Evolutionary conservation across 2,329 filamentous ascomycete species (phyloP).

Genomic region (Coleophoma eucalyptorum): DNA sequence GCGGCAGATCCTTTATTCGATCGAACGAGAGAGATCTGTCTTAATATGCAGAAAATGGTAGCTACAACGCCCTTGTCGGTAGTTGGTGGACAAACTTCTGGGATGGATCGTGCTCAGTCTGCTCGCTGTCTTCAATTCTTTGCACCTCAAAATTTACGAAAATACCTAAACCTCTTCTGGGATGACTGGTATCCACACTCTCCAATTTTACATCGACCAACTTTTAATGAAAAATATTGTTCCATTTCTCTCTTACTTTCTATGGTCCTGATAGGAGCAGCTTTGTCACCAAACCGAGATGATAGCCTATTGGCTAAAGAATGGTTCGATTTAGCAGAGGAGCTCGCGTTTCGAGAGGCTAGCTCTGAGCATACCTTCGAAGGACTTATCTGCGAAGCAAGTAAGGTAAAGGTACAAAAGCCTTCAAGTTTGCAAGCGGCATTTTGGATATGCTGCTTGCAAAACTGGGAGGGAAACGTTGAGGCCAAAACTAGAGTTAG

Average conservation of each 20-base stretch:
- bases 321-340: background rate
- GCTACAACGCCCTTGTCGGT: background rate
- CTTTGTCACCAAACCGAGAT: background rate
- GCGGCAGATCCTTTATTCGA: background rate
- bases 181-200: constrained; percentile 1
- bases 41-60: background rate
- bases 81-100: background rate
- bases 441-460: background rate
- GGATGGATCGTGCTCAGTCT: background rate
- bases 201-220: background rate
- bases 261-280: constrained; percentile 2
- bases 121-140: background rate
- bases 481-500: background rate
- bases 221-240: background rate
- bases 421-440: background rate
- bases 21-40: background rate
- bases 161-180: background rate
- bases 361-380: background rate
- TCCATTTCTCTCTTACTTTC: background rate
- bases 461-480: constrained; percentile 3
- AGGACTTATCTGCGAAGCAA: background rate
- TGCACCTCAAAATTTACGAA: background rate
- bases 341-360: background rate
- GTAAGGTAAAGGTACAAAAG: background rate
- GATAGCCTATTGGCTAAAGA: background rate